A percentile compares a stretch with the other conserved stretches of the same genome.
phyloP scores from a whole-genome alignment of 2,329 filamentous ascomycete species.

The Hymenoscyphus infarciens region DNA sequence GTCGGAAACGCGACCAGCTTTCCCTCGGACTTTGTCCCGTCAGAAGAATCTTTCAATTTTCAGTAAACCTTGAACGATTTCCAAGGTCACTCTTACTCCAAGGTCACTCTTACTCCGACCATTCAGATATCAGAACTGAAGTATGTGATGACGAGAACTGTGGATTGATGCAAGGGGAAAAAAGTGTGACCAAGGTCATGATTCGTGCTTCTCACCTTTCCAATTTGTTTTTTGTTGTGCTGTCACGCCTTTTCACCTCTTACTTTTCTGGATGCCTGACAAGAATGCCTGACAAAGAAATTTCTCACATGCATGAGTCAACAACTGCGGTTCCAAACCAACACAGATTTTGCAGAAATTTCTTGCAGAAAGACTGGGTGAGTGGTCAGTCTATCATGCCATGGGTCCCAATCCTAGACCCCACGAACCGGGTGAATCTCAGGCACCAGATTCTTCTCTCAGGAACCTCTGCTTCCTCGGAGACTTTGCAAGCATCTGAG shows the following conservation, averaged over 20 bases:
- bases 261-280: neutral
- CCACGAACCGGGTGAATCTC: constrained; percentile 3
- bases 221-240: neutral
- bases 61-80: neutral
- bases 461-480: neutral
- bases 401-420: neutral
- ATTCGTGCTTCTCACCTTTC: neutral
- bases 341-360: constrained; percentile 1
- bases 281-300: neutral
- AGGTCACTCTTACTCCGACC: neutral
- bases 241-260: neutral
- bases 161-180: constrained; percentile 6
- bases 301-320: neutral
- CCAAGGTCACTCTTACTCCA: neutral
- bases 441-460: constrained; percentile 2
- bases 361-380: neutral
- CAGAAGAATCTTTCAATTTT: neutral
- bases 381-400: neutral
- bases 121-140: neutral
- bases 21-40: neutral
- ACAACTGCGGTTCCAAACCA: neutral
- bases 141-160: constrained; percentile 1
- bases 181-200: constrained; percentile 12
- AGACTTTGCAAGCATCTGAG: neutral
- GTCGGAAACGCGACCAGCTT: neutral